phyloP scores from a whole-genome alignment of 2,329 filamentous ascomycete genomes.

The Aspergillus versicolor region DNA sequence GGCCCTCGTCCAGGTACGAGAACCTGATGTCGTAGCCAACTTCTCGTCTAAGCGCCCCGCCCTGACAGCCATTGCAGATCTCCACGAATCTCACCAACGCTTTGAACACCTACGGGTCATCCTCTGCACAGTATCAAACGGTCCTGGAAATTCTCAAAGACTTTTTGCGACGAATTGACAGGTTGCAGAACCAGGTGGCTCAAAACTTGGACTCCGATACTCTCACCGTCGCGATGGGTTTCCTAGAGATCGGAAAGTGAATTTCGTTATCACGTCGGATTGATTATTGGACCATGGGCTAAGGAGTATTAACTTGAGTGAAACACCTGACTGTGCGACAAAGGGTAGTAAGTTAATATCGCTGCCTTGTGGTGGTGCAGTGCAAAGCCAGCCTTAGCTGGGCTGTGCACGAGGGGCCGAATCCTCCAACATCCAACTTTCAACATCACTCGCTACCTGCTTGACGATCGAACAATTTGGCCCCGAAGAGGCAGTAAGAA shows the following conservation, averaged over 20 bases:
- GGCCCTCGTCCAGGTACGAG: slow-evolving; percentile 21
- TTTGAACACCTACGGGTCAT: slow-evolving; percentile 38
- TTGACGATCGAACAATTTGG: neutral
- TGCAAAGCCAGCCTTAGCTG: neutral
- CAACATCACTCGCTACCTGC: neutral
- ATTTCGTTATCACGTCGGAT: no score
- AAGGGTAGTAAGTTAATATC: neutral
- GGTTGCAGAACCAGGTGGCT: slow-evolving; percentile 6
- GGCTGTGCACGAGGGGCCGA: neutral
- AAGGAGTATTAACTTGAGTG: neutral
- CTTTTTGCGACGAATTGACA: slow-evolving; percentile 32
- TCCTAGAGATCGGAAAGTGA: slow-evolving; percentile 29
- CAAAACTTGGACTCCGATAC: slow-evolving; percentile 29
- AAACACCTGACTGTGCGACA: neutral
- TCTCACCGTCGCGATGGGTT: slow-evolving; percentile 34
- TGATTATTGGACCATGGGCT: neutral
- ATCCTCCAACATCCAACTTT: neutral
- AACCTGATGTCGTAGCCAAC: neutral
- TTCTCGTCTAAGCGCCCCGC: neutral
- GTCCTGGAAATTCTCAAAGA: slow-evolving; percentile 38
- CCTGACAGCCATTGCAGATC: slow-evolving; percentile 27
- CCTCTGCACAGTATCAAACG: slow-evolving; percentile 37
- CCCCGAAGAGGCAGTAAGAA: neutral
- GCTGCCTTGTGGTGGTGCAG: neutral
- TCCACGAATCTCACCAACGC: slow-evolving; percentile 45